phyloP scores from a whole-genome alignment of 352 stramenopile species.

The Globisporangium uncinulatum region DNA sequence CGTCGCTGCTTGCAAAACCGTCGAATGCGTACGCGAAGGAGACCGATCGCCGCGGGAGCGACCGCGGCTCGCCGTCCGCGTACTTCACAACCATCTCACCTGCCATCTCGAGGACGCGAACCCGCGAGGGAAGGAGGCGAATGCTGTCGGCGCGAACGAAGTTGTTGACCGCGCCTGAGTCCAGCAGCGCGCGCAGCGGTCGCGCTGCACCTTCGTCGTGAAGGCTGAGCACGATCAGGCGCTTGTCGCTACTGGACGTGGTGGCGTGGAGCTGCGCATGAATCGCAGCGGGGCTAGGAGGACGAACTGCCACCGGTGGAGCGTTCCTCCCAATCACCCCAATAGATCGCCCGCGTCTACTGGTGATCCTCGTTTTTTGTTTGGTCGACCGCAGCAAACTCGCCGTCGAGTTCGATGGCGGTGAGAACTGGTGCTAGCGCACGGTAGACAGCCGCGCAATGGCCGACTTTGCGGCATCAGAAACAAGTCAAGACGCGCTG shows the following conservation, averaged over 20 bases:
- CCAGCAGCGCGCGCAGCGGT: neutral
- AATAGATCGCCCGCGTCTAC: no score
- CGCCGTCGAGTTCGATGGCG: neutral
- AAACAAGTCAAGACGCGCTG: neutral
- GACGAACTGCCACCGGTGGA: no score
- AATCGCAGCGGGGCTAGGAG: neutral
- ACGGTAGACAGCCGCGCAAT: neutral
- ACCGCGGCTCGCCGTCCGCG: conserved; percentile 8
- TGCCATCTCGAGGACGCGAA: neutral
- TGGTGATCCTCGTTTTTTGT: neutral
- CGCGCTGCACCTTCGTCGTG: conserved; percentile 9
- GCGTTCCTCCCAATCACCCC: neutral
- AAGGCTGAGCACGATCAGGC: conserved; percentile 16
- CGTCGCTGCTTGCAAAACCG: conserved; percentile 12
- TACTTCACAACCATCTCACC: no score
- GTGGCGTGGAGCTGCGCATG: conserved; percentile 11
- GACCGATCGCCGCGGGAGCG: conserved; percentile 5
- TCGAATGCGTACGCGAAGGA: conserved; percentile 17
- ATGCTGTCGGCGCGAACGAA: neutral
- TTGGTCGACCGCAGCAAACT: neutral
- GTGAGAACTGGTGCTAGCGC: conserved; percentile 6
- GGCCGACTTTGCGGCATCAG: neutral
- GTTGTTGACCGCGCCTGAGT: no score
- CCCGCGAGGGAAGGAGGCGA: neutral
- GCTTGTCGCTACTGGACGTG: conserved; percentile 10